Base-by-base conservation (phyloP, 176 grass and related monocot species). In the Olyra latifolia region DNA sequence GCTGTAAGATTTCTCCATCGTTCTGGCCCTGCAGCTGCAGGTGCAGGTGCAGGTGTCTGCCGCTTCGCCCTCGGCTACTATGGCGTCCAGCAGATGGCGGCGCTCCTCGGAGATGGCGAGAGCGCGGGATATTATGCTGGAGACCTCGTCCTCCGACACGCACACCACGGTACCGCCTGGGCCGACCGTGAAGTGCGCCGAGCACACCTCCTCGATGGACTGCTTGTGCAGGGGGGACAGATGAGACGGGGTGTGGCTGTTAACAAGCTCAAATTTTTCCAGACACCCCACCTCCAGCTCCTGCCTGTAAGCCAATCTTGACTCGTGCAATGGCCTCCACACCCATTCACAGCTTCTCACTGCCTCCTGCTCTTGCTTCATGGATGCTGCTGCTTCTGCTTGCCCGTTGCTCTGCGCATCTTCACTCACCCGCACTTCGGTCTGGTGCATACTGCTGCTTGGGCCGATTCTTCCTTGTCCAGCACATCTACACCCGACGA, bases 91-190 rank as follows among this genome's bases (percentile, higher is more conserved):
- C 12, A 88, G 75, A 59, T 88, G 49, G 38, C 58, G 87, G 16
- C 65, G 62, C 17, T 89, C 86, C 86, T 94, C 92, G 4, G 80
- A 84, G 75, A 87, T 62, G 52, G 83, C 78, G n/a, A 91, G 81
- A 55, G 85, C 89, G 43, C 86, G 69, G 62, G 86, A 85, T 67
- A 94, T 79, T 72, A 91, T 91, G 45, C 92, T 94, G 20, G 89
- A 94, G 84, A 94, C 89, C 71, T 91, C 86, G 84, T 89, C 83
- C 77, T 94, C 86, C 15, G 76, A 91, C 50, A 83, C 69, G 38
- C 79, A 84, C 39, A 91, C 13, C 32, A 91, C 62, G 66, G 84
- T 87, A 19, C 89, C 92, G 79, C 84, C 66, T 22, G 89, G 89
- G 54, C 89, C 89, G 74, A 89, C 68, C 30, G 71, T 24, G 70